These are phyloP conservation scores for Saccharomycopsis selenospora DNA, from an alignment of 805 yeast species.

Conservation along the genomic window DNA sequence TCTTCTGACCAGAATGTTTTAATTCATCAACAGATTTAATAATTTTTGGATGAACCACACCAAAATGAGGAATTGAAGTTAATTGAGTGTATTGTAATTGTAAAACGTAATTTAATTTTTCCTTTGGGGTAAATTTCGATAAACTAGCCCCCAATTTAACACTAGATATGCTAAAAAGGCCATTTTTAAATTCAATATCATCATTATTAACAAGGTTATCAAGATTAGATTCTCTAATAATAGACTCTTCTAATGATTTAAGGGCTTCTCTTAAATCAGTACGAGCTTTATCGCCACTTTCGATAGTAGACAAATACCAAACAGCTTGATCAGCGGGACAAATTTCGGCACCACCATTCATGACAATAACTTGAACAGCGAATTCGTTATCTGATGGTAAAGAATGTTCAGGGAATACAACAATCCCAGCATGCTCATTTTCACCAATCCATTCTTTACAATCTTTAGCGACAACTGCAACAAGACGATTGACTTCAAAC, in stretches of 20 bases:
- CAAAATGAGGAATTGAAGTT: slow-evolving; percentile 49
- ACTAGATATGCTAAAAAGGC: slow-evolving; percentile 56
- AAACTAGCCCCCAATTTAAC: slow-evolving; percentile 81
- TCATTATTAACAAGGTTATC: slow-evolving; percentile 36
- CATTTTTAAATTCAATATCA: slow-evolving; percentile 50
- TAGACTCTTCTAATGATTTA: slow-evolving; percentile 67
- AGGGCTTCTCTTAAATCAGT: slow-evolving; percentile 76
- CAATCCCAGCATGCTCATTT: slow-evolving; percentile 76
- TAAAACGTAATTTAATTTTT: slow-evolving; percentile 53
- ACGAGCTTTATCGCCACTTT: slow-evolving; percentile 61
- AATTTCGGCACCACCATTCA: slow-evolving; percentile 82
- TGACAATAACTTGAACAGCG: slow-evolving; percentile 81
- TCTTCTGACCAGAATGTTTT: not conserved
- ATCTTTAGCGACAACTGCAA: slow-evolving; percentile 76
- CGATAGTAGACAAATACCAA: slow-evolving; percentile 84
- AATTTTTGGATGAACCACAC: slow-evolving; percentile 38
- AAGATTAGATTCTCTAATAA: slow-evolving; percentile 65
- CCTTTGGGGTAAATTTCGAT: slow-evolving; percentile 77
- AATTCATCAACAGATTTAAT: slow-evolving; percentile 25
- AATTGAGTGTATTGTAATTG: slow-evolving; percentile 57
- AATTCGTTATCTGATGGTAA: slow-evolving; percentile 55
- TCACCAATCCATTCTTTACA: slow-evolving; percentile 91
- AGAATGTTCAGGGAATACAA: slow-evolving; percentile 86
- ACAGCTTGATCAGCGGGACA: slow-evolving; percentile 82
- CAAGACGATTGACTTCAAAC: slow-evolving; percentile 62